phyloP scores from a whole-genome alignment of 352 stramenopile genomes.

The Aphanomyces invadans region DNA sequence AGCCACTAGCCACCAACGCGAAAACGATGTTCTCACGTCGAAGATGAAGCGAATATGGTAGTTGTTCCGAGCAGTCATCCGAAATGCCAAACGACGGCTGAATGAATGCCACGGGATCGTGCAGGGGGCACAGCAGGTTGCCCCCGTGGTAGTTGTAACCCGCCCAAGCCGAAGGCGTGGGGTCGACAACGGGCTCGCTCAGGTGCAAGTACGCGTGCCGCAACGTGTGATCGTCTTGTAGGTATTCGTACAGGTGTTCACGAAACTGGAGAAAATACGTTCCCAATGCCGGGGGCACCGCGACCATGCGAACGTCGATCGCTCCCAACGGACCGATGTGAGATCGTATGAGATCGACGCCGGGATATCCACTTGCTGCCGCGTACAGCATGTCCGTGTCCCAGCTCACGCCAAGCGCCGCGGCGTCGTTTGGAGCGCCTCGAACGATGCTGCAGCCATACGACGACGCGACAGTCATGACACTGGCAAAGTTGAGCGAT shows the following conservation, averaged over 20 bases:
- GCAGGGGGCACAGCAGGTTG: background rate
- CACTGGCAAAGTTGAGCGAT: background rate
- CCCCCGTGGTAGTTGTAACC: background rate
- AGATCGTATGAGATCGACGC: background rate
- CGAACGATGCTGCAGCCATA: background rate
- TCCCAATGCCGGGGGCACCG: background rate
- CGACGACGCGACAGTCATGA: background rate
- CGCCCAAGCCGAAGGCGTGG: background rate
- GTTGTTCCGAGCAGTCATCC: background rate
- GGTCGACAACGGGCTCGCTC: background rate
- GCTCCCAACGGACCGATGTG: background rate
- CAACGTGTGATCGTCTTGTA: background rate
- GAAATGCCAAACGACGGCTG: conserved; percentile 11
- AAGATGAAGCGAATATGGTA: background rate
- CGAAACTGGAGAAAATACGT: background rate
- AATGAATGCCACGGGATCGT: background rate
- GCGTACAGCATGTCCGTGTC: conserved; percentile 3
- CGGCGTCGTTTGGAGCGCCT: background rate
- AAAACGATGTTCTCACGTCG: conserved; percentile 1
- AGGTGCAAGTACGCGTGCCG: background rate
- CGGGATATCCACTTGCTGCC: background rate
- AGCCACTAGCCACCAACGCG: background rate
- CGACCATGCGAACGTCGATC: conserved; percentile 1
- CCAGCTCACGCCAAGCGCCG: background rate
- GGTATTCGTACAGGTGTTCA: conserved; percentile 1